Base-by-base conservation (phyloP, 768 basidiomycete species). In the Tricholoma bakamatsutake region DNA sequence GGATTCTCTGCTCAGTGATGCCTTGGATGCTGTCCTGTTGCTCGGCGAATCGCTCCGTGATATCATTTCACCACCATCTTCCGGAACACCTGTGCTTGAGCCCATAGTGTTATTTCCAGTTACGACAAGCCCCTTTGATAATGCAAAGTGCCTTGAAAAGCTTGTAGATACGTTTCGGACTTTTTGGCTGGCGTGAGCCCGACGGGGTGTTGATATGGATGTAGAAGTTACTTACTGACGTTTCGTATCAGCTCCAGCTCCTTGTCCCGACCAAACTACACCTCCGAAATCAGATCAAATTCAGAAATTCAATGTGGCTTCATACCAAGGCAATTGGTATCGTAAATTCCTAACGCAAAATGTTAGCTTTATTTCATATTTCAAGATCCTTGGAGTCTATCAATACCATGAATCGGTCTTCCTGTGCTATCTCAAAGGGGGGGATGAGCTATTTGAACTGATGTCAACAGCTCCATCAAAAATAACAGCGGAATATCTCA, bases 161-260 rank as follows among this genome's bases (percentile, higher is more conserved):
- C 78, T 84, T 15, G 79, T 82, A 4, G 84, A 81, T 12, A 74
- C 72, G 54, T 73, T 75, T 21, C 73, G 73, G 55, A 80, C 80
- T 78, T 5, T 50, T 7, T 13, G 33, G 30, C 7, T 5, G 17
- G 11, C n/a, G 7, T 48, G 11, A 31, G 46, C 13, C 17, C 13
- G n/a, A 31, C n/a, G 17, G n/a, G 17, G 30, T 6, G 12, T n/a
- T n/a, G 5, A 48, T 31, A 48, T 24, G 4, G 10, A n/a, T 5
- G 9, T 0, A 46, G 46, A 49, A 46, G 31, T 17, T 48, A 81
- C 79, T 73, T 61, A 81, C 80, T 85, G 55, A 88, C 82, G 66
- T 80, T 83, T 47, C 83, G 77, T 54, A 90, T 84, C 43, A 74
- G 69, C 43, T 88, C 86, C 1, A 88, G 70, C 67, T 88, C 87